Conservation (phyloP, 306 rosid genomes). For the Inga laurina region DNA sequence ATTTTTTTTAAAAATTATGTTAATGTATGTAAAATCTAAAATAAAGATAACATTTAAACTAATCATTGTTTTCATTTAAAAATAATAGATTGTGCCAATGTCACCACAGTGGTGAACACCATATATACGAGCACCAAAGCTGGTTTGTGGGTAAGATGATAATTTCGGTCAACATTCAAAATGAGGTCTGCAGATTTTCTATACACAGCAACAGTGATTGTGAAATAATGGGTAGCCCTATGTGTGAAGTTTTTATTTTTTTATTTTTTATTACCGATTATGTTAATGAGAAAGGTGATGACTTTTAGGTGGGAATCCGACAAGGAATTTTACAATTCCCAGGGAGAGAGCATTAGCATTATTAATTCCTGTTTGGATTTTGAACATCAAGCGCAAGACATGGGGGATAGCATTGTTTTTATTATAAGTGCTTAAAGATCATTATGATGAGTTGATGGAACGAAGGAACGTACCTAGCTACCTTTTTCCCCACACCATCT, state of each 20-base stretch:
- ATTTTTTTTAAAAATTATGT: no score
- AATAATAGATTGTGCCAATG: no score
- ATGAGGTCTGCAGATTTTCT: background rate
- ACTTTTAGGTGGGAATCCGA: constrained; percentile 38
- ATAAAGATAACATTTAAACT: no score
- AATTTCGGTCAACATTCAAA: background rate
- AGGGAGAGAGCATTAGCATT: constrained; percentile 24
- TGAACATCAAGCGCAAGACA: constrained; percentile 8
- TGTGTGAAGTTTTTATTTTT: background rate
- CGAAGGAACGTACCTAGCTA: background rate
- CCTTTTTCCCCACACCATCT: background rate
- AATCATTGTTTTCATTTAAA: no score
- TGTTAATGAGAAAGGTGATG: constrained; percentile 33
- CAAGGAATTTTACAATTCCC: constrained; percentile 42
- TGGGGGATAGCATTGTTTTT: constrained; percentile 8
- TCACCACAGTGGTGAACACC: no score
- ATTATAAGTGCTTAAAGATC: no score
- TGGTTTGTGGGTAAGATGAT: background rate
- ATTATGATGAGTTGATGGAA: background rate
- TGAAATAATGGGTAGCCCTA: background rate
- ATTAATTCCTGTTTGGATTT: constrained; percentile 12
- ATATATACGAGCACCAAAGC: no score
- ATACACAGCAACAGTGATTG: background rate
- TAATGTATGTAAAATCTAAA: no score
- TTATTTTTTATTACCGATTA: background rate